Percentiles rank a stretch among this genome's conserved stretches.
These are phyloP conservation scores for Vitis hybrid DNA, from an alignment of 177 flowering plant species.

Conservation along the genomic window DNA sequence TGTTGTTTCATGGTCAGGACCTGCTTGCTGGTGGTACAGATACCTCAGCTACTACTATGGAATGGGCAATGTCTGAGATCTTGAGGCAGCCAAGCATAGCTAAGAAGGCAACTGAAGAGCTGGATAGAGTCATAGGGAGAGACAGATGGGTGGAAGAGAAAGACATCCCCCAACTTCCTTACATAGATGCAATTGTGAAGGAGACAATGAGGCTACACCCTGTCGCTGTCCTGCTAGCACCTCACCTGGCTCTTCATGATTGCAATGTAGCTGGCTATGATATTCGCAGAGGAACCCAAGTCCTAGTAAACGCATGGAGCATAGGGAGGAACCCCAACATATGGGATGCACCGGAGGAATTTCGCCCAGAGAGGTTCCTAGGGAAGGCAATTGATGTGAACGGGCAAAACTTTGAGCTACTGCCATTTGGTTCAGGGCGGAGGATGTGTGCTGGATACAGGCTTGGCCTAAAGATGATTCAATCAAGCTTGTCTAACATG, in stretches of 20 bases:
- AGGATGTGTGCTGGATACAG: conserved; percentile 39
- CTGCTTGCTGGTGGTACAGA: conserved; percentile 37
- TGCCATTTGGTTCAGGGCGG: conserved; percentile 40
- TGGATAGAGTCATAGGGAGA: conserved; percentile 29
- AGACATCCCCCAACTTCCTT: conserved; percentile 26
- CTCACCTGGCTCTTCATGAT: conserved; percentile 26
- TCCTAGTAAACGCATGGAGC: conserved; percentile 25
- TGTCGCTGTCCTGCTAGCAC: conserved; percentile 21
- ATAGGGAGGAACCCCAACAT: conserved; percentile 26
- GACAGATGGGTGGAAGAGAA: conserved; percentile 31
- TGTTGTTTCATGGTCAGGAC: conserved; percentile 18
- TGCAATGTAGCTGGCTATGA: conserved; percentile 20
- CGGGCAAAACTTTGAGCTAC: conserved; percentile 28
- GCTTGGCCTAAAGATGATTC: conserved; percentile 29
- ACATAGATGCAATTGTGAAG: conserved; percentile 29
- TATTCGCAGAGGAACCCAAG: conserved; percentile 24
- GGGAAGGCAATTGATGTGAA: conserved; percentile 25
- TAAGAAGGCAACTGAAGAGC: conserved; percentile 24
- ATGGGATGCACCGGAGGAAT: conserved; percentile 31
- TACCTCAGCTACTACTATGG: conserved; percentile 20
- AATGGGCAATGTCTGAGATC: conserved; percentile 37
- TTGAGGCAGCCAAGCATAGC: conserved; percentile 20
- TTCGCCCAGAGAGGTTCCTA: conserved; percentile 32
- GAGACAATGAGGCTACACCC: conserved; percentile 39
- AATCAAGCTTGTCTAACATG: conserved; percentile 22